Evolutionary conservation across 495 filamentous ascomycete species (phyloP).

Genomic region (Hypoxylon perforatum): DNA sequence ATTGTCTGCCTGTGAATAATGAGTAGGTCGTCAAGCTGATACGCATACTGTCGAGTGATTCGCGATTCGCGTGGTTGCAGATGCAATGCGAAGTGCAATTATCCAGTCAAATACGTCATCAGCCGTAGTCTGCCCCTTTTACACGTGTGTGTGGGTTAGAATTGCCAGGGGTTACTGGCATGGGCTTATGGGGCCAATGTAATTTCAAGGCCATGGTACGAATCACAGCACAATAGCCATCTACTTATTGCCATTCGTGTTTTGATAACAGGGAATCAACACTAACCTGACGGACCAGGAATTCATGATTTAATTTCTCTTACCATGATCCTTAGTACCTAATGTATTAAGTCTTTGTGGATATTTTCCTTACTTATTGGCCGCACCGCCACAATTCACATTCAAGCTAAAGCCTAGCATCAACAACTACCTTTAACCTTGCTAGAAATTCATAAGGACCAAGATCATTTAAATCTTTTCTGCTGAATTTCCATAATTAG

Average conservation of each 20-base stretch:
- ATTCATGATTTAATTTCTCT: too few species aligned
- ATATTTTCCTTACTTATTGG: too few species aligned
- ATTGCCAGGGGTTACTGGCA: not conserved
- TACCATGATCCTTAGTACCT: too few species aligned
- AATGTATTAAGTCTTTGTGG: too few species aligned
- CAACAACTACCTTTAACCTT: not conserved
- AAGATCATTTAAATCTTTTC: too few species aligned
- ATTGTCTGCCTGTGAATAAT: not conserved
- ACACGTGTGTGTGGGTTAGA: not conserved
- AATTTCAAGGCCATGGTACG: not conserved
- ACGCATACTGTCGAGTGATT: not conserved
- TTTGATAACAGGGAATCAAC: too few species aligned
- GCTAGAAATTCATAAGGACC: too few species aligned
- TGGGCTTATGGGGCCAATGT: not conserved
- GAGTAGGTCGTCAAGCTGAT: not conserved
- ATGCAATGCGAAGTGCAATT: not conserved
- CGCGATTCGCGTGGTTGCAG: not conserved
- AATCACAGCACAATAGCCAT: too few species aligned
- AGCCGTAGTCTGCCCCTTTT: not conserved
- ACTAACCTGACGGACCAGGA: too few species aligned
- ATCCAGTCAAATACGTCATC: slow-evolving; percentile 2
- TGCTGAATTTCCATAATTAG: too few species aligned
- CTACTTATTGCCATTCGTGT: too few species aligned
- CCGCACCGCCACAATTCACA: too few species aligned
- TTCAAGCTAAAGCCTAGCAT: not conserved